These are phyloP conservation scores for Cordyceps militaris DNA, from an alignment of 2,329 filamentous ascomycete genomes.

Conservation along the genomic window DNA sequence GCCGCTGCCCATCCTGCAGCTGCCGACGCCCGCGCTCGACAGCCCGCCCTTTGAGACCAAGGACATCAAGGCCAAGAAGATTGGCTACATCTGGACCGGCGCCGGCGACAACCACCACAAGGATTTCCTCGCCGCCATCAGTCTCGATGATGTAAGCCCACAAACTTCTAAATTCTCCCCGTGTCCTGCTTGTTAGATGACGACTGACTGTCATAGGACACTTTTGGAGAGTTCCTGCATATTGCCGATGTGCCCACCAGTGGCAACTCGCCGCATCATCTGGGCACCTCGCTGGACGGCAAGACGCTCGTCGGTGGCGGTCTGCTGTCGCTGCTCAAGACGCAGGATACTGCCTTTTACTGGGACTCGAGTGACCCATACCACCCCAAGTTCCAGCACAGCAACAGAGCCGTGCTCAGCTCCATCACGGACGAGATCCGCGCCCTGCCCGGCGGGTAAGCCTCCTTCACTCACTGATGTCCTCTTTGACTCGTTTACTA, in stretches of 20 bases:
- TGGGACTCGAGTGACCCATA: slow-evolving; percentile 55
- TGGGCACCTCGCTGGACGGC: slow-evolving; percentile 47
- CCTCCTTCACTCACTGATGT: background rate
- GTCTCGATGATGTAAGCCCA: slow-evolving; percentile 45
- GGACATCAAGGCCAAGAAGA: slow-evolving; percentile 56
- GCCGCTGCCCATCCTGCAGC: slow-evolving; percentile 51
- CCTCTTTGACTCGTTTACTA: background rate
- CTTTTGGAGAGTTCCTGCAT: slow-evolving; percentile 52
- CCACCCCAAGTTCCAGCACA: slow-evolving; percentile 50
- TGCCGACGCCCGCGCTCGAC: slow-evolving; percentile 51
- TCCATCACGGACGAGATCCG: slow-evolving; percentile 58
- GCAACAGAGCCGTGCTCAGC: slow-evolving; percentile 50
- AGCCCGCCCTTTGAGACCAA: slow-evolving; percentile 46
- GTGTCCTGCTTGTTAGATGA: slow-evolving; percentile 3
- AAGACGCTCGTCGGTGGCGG: slow-evolving; percentile 53
- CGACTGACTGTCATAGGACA: slow-evolving; percentile 33
- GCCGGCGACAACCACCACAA: slow-evolving; percentile 53
- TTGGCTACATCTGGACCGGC: slow-evolving; percentile 58
- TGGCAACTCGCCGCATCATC: slow-evolving; percentile 55
- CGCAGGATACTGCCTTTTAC: slow-evolving; percentile 55
- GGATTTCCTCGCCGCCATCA: slow-evolving; percentile 52
- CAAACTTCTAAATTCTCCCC: background rate
- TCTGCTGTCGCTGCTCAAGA: slow-evolving; percentile 51
- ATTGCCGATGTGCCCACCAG: slow-evolving; percentile 52
- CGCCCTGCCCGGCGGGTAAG: slow-evolving; percentile 51